phyloP scores from a whole-genome alignment of 2,329 filamentous ascomycete genomes.

The Cucurbitaria berberidis region DNA sequence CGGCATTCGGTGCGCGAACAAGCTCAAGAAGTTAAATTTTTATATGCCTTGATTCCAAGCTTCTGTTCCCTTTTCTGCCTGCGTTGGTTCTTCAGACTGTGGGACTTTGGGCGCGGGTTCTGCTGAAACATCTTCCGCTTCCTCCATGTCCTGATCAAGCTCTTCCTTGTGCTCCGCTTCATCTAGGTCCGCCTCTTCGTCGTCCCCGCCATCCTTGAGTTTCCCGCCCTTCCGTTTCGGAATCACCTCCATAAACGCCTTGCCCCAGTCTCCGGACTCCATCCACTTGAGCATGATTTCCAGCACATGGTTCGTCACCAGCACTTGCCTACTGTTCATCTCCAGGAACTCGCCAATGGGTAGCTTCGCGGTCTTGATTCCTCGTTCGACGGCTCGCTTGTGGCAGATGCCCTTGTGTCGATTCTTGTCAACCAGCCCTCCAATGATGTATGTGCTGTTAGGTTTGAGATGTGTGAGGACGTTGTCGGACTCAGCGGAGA shows the following conservation, averaged over 20 bases:
- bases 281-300: slow-evolving; percentile 97
- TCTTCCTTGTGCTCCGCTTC: slow-evolving; percentile 11
- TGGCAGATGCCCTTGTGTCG: slow-evolving; percentile 95
- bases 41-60: neutral
- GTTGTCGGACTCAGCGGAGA: slow-evolving; percentile 89
- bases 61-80: neutral
- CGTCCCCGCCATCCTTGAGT: slow-evolving; percentile 56
- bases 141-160: slow-evolving; percentile 18
- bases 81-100: neutral
- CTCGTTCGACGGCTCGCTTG: slow-evolving; percentile 73
- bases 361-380: slow-evolving; percentile 85
- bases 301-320: slow-evolving; percentile 94
- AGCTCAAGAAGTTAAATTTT: neutral
- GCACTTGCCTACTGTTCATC: slow-evolving; percentile 83
- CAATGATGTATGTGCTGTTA: slow-evolving; percentile 89
- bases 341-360: slow-evolving; percentile 96
- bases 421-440: slow-evolving; percentile 94
- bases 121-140: neutral
- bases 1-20: neutral
- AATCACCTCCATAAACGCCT: slow-evolving; percentile 86
- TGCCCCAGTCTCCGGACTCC: slow-evolving; percentile 87
- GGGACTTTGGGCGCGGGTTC: neutral
- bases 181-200: slow-evolving; percentile 10
- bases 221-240: slow-evolving; percentile 86
- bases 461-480: slow-evolving; percentile 83